A percentile compares a stretch with the other conserved stretches of the same genome.
Conservation (phyloP, 23 red algal species). For the Gracilaria caudata region DNA sequence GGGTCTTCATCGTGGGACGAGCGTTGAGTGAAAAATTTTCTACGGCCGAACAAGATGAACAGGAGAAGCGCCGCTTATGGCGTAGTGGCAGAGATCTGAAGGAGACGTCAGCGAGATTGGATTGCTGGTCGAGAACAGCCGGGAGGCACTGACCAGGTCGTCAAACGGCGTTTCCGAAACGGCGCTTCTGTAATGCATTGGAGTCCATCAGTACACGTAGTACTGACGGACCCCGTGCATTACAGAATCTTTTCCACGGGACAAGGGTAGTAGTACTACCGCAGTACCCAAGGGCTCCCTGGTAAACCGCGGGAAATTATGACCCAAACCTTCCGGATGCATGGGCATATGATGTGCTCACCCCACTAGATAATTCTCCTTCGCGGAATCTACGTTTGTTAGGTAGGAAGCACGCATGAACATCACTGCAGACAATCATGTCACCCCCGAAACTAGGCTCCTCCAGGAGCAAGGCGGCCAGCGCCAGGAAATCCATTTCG, state of each 20-base stretch:
- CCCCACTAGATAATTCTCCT: too few relatives aligned
- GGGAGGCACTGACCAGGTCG: too few relatives aligned
- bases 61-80: background rate
- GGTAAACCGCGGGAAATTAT: too few relatives aligned
- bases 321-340: too few relatives aligned
- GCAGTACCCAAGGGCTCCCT: too few relatives aligned
- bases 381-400: too few relatives aligned
- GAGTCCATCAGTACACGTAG: too few relatives aligned
- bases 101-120: conserved; percentile 19
- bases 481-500: background rate
- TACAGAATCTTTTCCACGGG: too few relatives aligned
- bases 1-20: background rate
- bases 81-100: background rate
- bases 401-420: too few relatives aligned
- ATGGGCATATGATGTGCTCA: too few relatives aligned
- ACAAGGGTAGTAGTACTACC: too few relatives aligned
- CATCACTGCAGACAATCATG: background rate
- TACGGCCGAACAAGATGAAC: background rate
- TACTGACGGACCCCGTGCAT: too few relatives aligned
- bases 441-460: conserved; percentile 1
- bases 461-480: background rate
- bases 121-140: background rate
- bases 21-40: background rate
- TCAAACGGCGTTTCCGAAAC: background rate
- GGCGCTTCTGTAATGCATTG: background rate